Evolutionary conservation across 2,329 filamentous ascomycete genomes (phyloP).

Genomic region (Pestalotiopsis sp.): DNA sequence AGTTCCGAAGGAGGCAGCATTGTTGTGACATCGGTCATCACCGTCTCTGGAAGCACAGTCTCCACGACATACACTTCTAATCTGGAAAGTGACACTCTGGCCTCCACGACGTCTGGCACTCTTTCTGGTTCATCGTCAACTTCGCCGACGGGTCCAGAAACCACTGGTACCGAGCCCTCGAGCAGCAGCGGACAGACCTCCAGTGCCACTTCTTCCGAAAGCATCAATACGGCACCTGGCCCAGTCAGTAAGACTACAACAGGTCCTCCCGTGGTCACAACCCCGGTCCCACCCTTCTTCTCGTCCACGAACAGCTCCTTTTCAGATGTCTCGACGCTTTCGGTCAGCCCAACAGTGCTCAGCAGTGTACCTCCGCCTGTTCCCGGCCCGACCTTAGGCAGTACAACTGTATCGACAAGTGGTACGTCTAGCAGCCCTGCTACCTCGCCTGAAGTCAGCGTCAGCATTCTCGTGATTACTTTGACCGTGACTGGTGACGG

Average conservation of each 20-base stretch:
- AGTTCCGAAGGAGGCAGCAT: background rate
- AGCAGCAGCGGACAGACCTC: background rate
- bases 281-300: background rate
- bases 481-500: background rate
- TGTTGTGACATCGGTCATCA: background rate
- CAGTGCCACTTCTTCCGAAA: constrained; percentile 17
- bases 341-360: background rate
- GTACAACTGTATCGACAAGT: background rate
- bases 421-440: background rate
- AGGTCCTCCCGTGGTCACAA: background rate
- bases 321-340: background rate
- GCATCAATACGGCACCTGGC: constrained; percentile 18
- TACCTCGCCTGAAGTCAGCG: background rate
- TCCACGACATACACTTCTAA: background rate
- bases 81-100: background rate
- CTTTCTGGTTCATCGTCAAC: constrained; percentile 2
- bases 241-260: constrained; percentile 12
- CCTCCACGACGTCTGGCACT: constrained; percentile 1
- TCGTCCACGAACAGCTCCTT: background rate
- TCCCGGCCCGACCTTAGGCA: background rate
- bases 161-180: constrained; percentile 13
- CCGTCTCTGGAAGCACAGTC: background rate
- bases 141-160: constrained; percentile 13
- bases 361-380: background rate
- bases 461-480: background rate